Conservation (phyloP, 1,284 basidiomycete species). For the Earliella scabrosa region DNA sequence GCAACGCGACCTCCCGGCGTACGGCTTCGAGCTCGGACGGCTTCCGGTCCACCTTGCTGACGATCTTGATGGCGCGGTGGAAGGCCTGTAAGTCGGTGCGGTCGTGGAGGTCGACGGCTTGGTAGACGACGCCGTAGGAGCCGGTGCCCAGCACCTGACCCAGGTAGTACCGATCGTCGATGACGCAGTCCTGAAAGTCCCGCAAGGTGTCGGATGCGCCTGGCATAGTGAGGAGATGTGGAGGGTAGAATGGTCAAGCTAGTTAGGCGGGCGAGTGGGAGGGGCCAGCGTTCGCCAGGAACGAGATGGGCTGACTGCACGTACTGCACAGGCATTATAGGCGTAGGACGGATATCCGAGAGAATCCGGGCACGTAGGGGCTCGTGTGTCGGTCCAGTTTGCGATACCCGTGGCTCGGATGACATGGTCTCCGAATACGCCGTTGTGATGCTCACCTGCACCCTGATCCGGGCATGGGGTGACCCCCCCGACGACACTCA, state of each 20-base stretch:
- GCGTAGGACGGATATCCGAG: no score
- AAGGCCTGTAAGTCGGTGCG: constrained; percentile 5
- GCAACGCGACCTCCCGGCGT: constrained; percentile 42
- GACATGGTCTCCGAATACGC: no score
- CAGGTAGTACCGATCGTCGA: constrained; percentile 18
- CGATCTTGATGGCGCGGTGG: constrained; percentile 34
- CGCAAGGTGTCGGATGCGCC: constrained; percentile 20
- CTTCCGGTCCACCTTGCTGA: constrained; percentile 21
- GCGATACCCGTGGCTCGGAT: no score
- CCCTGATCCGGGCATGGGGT: no score
- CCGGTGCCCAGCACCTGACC: constrained; percentile 34
- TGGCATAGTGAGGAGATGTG: constrained; percentile 5
- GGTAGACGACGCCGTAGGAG: constrained; percentile 39
- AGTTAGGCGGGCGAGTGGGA: not conserved
- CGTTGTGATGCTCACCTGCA: no score
- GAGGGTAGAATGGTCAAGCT: not conserved
- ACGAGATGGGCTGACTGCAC: not conserved
- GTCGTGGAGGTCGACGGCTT: constrained; percentile 31
- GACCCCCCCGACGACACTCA: no score
- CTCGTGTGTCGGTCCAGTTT: no score
- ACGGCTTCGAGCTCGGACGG: constrained; percentile 11
- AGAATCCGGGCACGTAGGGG: no score
- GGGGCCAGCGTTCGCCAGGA: not conserved
- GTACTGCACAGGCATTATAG: no score
- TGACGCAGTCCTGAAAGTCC: constrained; percentile 18